A percentile compares a stretch with the other conserved stretches of the same genome.
phyloP scores from a whole-genome alignment of 352 stramenopile species.

The Pythium brassicae region DNA sequence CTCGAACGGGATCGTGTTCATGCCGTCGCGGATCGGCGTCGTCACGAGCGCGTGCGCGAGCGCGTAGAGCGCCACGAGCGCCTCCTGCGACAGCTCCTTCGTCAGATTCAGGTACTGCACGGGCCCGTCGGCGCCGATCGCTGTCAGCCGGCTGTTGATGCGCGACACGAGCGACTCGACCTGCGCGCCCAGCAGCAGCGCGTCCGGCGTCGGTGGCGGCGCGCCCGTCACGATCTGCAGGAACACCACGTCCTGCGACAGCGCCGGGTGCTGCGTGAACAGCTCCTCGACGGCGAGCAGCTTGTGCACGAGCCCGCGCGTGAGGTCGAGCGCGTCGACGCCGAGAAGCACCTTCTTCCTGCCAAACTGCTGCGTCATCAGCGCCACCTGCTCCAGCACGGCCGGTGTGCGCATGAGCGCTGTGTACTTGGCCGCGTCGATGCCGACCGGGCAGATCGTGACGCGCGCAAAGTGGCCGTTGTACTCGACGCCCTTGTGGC shows the following conservation, averaged over 20 bases:
- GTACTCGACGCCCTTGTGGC: slow-evolving; percentile 85
- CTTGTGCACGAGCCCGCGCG: slow-evolving; percentile 89
- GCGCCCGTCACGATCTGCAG: slow-evolving; percentile 89
- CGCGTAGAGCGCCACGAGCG: slow-evolving; percentile 86
- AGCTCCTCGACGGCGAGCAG: slow-evolving; percentile 87
- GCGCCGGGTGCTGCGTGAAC: slow-evolving; percentile 83
- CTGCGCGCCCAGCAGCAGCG: slow-evolving; percentile 76
- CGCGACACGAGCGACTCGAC: slow-evolving; percentile 87
- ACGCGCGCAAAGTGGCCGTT: slow-evolving; percentile 87
- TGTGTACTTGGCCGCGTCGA: slow-evolving; percentile 81
- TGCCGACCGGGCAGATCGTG: slow-evolving; percentile 84
- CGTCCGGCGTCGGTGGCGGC: slow-evolving; percentile 28
- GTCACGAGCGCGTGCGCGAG: slow-evolving; percentile 80
- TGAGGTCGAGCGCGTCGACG: slow-evolving; percentile 84
- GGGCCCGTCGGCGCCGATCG: slow-evolving; percentile 77
- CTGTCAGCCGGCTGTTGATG: slow-evolving; percentile 91
- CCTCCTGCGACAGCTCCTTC: slow-evolving; percentile 83
- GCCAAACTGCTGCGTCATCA: slow-evolving; percentile 64
- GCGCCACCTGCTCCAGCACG: slow-evolving; percentile 62
- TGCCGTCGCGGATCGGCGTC: slow-evolving; percentile 85
- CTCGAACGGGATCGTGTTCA: slow-evolving; percentile 91
- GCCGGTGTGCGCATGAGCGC: slow-evolving; percentile 50
- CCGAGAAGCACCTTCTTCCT: slow-evolving; percentile 82
- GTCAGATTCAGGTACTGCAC: slow-evolving; percentile 92
- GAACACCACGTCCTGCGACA: slow-evolving; percentile 92